These are phyloP conservation scores for Bremia lactucae DNA, from an alignment of 352 stramenopile species.

Conservation along the genomic window DNA sequence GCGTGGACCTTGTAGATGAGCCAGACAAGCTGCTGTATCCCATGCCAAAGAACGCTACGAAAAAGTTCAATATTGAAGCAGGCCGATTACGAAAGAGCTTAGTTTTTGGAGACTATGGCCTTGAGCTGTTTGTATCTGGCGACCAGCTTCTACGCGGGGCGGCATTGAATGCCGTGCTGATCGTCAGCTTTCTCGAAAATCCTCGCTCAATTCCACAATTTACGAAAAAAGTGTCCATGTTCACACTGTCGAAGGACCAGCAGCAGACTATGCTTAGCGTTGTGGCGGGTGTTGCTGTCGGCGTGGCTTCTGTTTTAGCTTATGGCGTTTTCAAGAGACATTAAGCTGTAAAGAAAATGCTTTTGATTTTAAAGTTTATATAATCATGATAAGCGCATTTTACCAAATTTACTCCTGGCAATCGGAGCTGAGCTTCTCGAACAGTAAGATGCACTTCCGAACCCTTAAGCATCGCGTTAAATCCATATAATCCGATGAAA, in stretches of 20 bases:
- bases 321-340: conserved; percentile 41
- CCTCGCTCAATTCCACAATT: conserved; percentile 49
- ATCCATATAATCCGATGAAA: conserved; percentile 10
- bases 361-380: no score
- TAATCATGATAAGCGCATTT: no score
- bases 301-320: conserved; percentile 27
- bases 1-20: conserved; percentile 92
- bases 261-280: conserved; percentile 23
- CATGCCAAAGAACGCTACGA: conserved; percentile 95
- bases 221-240: conserved; percentile 43
- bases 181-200: conserved; percentile 88
- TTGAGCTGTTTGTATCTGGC: conserved; percentile 96
- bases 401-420: no score
- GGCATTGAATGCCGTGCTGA: conserved; percentile 95
- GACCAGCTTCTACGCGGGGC: conserved; percentile 95
- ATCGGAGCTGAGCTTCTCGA: conserved; percentile 26
- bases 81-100: conserved; percentile 89
- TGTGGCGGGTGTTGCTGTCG: conserved; percentile 24
- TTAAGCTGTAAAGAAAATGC: conserved; percentile 23
- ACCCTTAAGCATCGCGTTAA: conserved; percentile 20
- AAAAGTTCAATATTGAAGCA: conserved; percentile 97
- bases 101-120: conserved; percentile 92
- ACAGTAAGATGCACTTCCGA: conserved; percentile 31
- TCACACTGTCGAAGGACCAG: conserved; percentile 25
- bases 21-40: conserved; percentile 84